phyloP scores from a whole-genome alignment of 371 early-diverging fungal species.

The Mucor lusitanicus region DNA sequence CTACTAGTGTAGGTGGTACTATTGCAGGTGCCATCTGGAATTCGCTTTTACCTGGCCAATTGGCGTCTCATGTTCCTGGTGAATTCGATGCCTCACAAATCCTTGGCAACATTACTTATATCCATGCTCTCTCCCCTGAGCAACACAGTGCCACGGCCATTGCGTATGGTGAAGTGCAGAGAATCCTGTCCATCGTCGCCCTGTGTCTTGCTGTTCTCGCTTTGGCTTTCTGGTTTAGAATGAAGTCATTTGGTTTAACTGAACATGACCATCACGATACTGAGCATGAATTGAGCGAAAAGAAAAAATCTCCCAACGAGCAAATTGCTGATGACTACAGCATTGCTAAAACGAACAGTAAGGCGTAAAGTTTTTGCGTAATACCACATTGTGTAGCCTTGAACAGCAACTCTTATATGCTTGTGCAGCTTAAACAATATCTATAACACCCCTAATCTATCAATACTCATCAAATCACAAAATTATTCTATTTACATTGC shows the following conservation, averaged over 20 bases:
- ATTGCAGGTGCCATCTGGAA: constrained; percentile 48
- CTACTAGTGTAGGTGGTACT: constrained; percentile 35
- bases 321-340: constrained; percentile 4
- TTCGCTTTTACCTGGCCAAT: constrained; percentile 30
- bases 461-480: background rate
- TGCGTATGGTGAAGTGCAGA: constrained; percentile 40
- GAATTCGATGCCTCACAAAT: constrained; percentile 27
- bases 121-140: constrained; percentile 24
- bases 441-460: background rate
- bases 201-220: constrained; percentile 28
- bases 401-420: background rate
- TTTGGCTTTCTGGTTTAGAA: constrained; percentile 30
- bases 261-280: constrained; percentile 11
- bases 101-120: constrained; percentile 30
- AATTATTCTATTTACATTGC: background rate
- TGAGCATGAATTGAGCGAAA: background rate
- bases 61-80: constrained; percentile 40
- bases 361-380: background rate
- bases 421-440: background rate
- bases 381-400: background rate
- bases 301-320: background rate
- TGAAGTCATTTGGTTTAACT: constrained; percentile 35
- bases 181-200: constrained; percentile 30
- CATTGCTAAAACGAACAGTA: background rate
- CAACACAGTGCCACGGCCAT: constrained; percentile 29